phyloP scores from a whole-genome alignment of 169 alveolate species.

The Cryptosporidium tyzzeri region DNA sequence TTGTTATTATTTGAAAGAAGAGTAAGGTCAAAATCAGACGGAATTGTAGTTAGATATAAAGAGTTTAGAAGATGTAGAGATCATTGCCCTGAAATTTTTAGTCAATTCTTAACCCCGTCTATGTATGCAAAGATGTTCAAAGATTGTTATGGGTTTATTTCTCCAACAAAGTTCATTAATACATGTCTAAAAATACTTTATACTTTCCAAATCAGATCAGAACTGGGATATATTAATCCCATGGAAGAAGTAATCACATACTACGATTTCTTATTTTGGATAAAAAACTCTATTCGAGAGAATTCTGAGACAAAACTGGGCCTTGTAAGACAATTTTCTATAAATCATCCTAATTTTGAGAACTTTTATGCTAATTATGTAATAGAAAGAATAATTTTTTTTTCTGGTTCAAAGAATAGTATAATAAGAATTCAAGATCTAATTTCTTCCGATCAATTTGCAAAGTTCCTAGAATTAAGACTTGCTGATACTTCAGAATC shows the following conservation, averaged over 20 bases:
- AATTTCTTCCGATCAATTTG: slow-evolving; percentile 52
- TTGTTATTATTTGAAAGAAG: slow-evolving; percentile 58
- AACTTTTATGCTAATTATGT: slow-evolving; percentile 47
- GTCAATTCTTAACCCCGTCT: slow-evolving; percentile 54
- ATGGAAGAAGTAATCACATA: slow-evolving; percentile 35
- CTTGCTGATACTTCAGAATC: slow-evolving; percentile 9
- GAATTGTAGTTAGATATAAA: slow-evolving; percentile 54
- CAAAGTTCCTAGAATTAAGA: slow-evolving; percentile 54
- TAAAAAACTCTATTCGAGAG: slow-evolving; percentile 22
- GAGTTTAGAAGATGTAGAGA: slow-evolving; percentile 67
- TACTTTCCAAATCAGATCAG: slow-evolving; percentile 49
- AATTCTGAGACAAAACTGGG: slow-evolving; percentile 19
- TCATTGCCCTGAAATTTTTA: slow-evolving; percentile 47
- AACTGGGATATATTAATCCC: slow-evolving; percentile 56
- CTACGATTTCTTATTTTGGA: slow-evolving; percentile 48
- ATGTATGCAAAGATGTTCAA: slow-evolving; percentile 64
- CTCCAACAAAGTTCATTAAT: slow-evolving; percentile 67
- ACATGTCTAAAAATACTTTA: slow-evolving; percentile 61
- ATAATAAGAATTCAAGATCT: slow-evolving; percentile 50
- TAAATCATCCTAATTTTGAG: slow-evolving; percentile 17
- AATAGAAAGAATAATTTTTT: slow-evolving; percentile 49
- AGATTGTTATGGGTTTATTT: slow-evolving; percentile 67
- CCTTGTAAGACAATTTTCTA: slow-evolving; percentile 25
- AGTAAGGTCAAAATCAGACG: slow-evolving; percentile 70
- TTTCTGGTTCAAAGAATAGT: slow-evolving; percentile 37